Evolutionary conservation across 139 green algal genomes (phyloP).

Genomic region (Chlamydomonas applanata): DNA sequence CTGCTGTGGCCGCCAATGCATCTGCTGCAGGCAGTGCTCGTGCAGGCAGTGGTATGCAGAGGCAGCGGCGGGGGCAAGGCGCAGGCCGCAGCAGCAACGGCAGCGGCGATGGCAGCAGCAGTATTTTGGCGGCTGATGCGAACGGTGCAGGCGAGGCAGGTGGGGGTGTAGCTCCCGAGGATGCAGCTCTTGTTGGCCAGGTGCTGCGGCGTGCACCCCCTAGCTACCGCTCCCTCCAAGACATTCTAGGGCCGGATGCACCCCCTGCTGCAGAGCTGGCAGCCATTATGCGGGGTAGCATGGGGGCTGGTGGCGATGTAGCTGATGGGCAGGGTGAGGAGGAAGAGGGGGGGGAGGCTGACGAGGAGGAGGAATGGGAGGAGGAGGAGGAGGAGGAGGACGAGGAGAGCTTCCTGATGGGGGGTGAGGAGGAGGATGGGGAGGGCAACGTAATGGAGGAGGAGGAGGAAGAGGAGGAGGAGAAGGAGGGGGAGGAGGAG

Average conservation of each 20-base stretch:
- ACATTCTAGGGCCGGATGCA: neutral
- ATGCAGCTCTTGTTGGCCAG: neutral
- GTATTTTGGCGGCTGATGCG: too few species aligned
- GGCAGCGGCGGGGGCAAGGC: neutral
- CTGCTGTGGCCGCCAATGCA: neutral
- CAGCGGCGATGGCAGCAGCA: neutral
- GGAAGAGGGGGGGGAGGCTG: neutral
- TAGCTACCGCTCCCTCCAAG: neutral
- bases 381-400: too few species aligned
- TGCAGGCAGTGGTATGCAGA: neutral
- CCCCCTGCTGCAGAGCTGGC: neutral
- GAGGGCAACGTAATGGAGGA: too few species aligned
- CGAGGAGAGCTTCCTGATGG: too few species aligned
- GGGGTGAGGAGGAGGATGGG: too few species aligned
- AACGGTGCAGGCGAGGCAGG: too few species aligned
- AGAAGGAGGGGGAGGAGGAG: neutral
- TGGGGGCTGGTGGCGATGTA: too few species aligned
- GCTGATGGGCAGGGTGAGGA: neutral
- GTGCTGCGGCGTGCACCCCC: neutral
- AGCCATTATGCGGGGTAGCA: neutral
- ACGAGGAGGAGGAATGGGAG: neutral
- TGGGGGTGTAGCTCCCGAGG: slow-evolving; percentile 1
- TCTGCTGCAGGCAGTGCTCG: neutral
- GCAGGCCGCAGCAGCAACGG: neutral
- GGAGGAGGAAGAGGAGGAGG: neutral